phyloP scores from a whole-genome alignment of 2,329 filamentous ascomycete genomes.

The Aspergillus tamarii region DNA sequence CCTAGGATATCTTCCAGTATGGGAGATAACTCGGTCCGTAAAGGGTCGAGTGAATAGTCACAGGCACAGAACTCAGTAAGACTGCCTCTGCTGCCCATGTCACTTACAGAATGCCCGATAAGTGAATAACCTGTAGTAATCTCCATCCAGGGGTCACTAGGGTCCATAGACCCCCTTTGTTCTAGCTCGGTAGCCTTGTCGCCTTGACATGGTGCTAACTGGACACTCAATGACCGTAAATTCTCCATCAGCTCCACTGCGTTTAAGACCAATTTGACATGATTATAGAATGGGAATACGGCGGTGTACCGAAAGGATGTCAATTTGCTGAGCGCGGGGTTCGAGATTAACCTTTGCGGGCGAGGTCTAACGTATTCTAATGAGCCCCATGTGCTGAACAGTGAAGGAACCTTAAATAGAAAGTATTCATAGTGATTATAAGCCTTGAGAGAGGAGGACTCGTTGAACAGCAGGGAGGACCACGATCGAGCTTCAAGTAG shows the following conservation, averaged over 20 bases:
- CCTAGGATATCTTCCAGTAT: constrained; percentile 29
- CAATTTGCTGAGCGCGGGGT: constrained; percentile 48
- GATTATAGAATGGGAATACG: constrained; percentile 68
- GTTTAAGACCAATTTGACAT: constrained; percentile 54
- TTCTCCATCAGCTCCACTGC: constrained; percentile 54
- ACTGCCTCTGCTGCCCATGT: constrained; percentile 24
- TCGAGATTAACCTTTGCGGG: constrained; percentile 36
- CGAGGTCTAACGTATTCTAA: constrained; percentile 34
- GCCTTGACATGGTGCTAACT: constrained; percentile 47
- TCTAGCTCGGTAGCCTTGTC: constrained; percentile 45
- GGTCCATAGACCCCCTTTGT: constrained; percentile 42
- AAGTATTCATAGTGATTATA: constrained; percentile 76
- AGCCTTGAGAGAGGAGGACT: constrained; percentile 72
- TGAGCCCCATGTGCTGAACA: constrained; percentile 54
- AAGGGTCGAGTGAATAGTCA: constrained; percentile 36
- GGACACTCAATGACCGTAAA: constrained; percentile 59
- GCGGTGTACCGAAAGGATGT: constrained; percentile 61
- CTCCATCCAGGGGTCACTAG: constrained; percentile 57
- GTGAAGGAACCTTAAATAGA: constrained; percentile 64
- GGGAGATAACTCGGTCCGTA: constrained; percentile 31
- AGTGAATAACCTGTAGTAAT: constrained; percentile 55
- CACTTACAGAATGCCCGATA: constrained; percentile 43
- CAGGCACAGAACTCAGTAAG: constrained; percentile 31
- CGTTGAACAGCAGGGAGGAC: constrained; percentile 69
- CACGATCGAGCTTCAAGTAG: constrained; percentile 67